phyloP scores from a whole-genome alignment of 2,329 filamentous ascomycete species.

The Rhexocercosporidium sp. region DNA sequence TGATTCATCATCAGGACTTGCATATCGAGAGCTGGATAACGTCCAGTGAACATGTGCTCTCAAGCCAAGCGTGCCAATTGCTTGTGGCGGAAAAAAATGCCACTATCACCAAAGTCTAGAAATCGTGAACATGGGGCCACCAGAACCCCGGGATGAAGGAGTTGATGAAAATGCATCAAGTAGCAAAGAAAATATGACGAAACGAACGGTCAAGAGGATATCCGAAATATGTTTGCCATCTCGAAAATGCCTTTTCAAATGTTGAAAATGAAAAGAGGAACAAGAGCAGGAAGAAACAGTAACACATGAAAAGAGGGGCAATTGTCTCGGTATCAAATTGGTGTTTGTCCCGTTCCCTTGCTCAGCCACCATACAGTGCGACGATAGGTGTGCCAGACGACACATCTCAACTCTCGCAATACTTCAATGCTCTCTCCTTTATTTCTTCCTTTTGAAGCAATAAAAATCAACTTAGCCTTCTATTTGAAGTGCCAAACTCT shows the following conservation, averaged over 20 bases:
- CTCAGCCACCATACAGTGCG: constrained; percentile 18
- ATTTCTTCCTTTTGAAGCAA: neutral
- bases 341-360: neutral
- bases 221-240: too few species aligned
- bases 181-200: too few species aligned
- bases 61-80: neutral
- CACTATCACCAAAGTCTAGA: neutral
- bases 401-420: neutral
- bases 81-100: neutral
- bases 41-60: neutral
- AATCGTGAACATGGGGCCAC: too few species aligned
- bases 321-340: neutral
- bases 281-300: neutral
- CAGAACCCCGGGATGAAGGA: too few species aligned
- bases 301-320: neutral
- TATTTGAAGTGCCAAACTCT: neutral
- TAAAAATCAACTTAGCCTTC: neutral
- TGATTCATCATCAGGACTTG: too few species aligned
- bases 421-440: neutral
- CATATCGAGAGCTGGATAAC: too few species aligned
- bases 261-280: neutral
- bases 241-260: too few species aligned
- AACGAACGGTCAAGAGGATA: too few species aligned
- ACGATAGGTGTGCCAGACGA: constrained; percentile 11
- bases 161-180: too few species aligned